A percentile compares a stretch with the other conserved stretches of the same genome.
Conservation (phyloP, 176 grass and related monocot species). For the Eremochloa ophiuroides region DNA sequence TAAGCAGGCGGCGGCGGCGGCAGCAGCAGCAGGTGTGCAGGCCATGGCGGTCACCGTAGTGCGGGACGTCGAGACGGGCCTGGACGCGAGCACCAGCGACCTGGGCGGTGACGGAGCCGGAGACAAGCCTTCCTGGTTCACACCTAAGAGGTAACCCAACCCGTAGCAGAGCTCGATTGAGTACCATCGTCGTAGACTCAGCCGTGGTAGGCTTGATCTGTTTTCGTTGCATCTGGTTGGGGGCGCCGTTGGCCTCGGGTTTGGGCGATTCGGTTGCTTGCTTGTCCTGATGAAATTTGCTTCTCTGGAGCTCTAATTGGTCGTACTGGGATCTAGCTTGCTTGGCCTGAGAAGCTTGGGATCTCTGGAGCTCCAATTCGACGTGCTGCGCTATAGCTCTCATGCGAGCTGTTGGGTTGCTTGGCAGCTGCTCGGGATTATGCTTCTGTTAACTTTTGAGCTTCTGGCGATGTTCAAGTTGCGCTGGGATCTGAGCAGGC, state of each 20-base stretch:
- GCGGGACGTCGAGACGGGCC: constrained; percentile 40
- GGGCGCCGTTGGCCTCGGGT: background rate
- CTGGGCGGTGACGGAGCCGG: background rate
- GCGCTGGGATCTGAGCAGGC: background rate
- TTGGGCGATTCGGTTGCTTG: background rate
- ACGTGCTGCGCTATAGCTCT: background rate
- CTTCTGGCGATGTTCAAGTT: background rate
- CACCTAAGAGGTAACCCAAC: constrained; percentile 41
- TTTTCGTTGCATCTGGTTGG: constrained; percentile 2
- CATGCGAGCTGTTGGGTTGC: background rate
- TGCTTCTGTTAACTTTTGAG: background rate
- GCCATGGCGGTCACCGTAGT: constrained; percentile 51
- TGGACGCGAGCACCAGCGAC: constrained; percentile 16
- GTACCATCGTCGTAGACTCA: background rate
- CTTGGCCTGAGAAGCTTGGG: background rate
- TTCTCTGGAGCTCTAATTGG: background rate
- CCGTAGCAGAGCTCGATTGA: background rate
- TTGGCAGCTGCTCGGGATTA: background rate
- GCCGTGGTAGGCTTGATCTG: background rate
- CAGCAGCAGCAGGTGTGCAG: background rate
- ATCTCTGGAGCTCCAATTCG: constrained; percentile 6
- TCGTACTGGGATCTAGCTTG: background rate
- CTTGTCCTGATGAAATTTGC: background rate
- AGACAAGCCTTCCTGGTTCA: constrained; percentile 53
- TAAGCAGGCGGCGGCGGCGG: background rate